These are phyloP conservation scores for Ophiocordyceps camponoti-leonardi DNA, from an alignment of 2,329 filamentous ascomycete species.

Conservation along the genomic window DNA sequence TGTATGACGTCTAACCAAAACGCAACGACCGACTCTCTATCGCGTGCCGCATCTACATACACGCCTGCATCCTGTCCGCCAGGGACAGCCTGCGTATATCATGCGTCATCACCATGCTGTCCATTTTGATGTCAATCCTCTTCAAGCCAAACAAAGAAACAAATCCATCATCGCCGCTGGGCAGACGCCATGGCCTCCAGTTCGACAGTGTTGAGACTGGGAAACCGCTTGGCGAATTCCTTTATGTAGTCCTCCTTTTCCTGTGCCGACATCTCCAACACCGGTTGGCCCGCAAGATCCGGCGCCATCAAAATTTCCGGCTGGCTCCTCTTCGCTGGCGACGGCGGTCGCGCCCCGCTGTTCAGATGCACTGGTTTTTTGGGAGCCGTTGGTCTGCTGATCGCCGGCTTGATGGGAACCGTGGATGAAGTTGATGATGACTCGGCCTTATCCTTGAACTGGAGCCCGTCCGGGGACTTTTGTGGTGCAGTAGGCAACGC, in stretches of 20 bases:
- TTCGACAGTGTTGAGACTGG: conserved; percentile 69
- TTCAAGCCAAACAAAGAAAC: neutral
- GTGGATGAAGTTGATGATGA: conserved; percentile 1
- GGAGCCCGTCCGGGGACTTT: conserved; percentile 28
- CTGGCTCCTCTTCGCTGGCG: conserved; percentile 25
- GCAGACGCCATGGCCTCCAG: conserved; percentile 41
- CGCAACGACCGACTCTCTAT: neutral
- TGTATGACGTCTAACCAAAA: neutral
- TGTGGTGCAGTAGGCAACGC: conserved; percentile 26
- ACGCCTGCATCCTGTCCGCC: neutral
- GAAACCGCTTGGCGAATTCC: conserved; percentile 72
- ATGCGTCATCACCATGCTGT: neutral
- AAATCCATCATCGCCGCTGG: neutral
- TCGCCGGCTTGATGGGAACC: conserved; percentile 10
- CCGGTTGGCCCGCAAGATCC: conserved; percentile 29
- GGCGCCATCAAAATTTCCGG: conserved; percentile 24
- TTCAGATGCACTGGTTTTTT: conserved; percentile 47
- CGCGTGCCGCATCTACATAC: neutral
- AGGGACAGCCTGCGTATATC: neutral
- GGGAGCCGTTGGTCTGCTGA: conserved; percentile 32
- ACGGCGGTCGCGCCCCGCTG: conserved; percentile 24
- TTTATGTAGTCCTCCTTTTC: conserved; percentile 49
- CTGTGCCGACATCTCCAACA: conserved; percentile 35
- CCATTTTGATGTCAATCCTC: neutral
- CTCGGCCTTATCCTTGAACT: conserved; percentile 10